Conservation (phyloP, 805 yeast genomes). For the Metschnikowia henanensis region DNA sequence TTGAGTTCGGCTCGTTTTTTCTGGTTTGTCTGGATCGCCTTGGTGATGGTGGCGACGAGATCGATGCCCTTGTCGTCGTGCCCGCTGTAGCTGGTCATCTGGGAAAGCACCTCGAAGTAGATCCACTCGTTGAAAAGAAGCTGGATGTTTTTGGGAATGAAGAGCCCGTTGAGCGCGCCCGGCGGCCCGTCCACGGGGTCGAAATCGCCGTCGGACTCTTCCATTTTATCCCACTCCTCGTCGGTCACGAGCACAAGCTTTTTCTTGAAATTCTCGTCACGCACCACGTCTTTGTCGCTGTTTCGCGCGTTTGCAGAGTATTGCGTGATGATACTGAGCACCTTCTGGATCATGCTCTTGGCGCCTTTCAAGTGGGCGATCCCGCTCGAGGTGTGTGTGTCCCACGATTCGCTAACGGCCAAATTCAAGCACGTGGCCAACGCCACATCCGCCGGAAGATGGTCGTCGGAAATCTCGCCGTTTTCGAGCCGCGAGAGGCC, state of each 20-base stretch:
- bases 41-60: slow-evolving; percentile 40
- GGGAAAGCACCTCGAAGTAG: slow-evolving; percentile 65
- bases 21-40: slow-evolving; percentile 27
- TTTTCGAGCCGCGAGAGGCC: slow-evolving; percentile 42
- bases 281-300: background rate
- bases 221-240: slow-evolving; percentile 33
- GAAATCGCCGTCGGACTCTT: slow-evolving; percentile 2
- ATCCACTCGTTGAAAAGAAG: slow-evolving; percentile 65
- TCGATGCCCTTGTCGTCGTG: slow-evolving; percentile 46
- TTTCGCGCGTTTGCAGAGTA: slow-evolving; percentile 9
- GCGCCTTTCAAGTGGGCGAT: slow-evolving; percentile 71
- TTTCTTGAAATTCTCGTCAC: slow-evolving; percentile 12
- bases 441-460: slow-evolving; percentile 62
- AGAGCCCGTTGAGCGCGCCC: slow-evolving; percentile 7
- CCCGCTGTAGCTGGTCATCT: slow-evolving; percentile 55
- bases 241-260: slow-evolving; percentile 33
- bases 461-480: slow-evolving; percentile 19
- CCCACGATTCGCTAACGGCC: slow-evolving; percentile 71
- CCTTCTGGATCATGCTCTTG: slow-evolving; percentile 54
- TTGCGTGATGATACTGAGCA: slow-evolving; percentile 31
- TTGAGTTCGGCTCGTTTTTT: slow-evolving; percentile 14
- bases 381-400: slow-evolving; percentile 63
- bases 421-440: slow-evolving; percentile 62
- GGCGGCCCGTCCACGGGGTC: background rate
- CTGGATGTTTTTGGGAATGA: slow-evolving; percentile 45